phyloP scores from a whole-genome alignment of 495 filamentous ascomycete species.

The Penicillium dipodomyicola region DNA sequence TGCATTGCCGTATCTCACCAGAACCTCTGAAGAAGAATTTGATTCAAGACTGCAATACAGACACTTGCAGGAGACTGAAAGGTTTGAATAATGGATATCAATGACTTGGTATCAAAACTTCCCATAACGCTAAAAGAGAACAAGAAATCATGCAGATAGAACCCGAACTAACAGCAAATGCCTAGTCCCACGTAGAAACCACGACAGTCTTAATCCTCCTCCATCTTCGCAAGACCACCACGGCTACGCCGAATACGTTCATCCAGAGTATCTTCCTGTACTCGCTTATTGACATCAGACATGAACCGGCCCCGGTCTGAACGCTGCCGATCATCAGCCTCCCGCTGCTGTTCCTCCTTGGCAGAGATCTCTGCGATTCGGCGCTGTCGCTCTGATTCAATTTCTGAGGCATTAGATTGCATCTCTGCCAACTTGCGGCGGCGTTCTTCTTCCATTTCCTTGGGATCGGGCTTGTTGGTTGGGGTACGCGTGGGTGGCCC shows the following conservation, averaged over 20 bases:
- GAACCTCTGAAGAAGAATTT: background rate
- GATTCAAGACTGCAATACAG: background rate
- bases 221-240: slow-evolving; percentile 39
- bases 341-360: slow-evolving; percentile 59
- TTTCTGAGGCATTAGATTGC: slow-evolving; percentile 75
- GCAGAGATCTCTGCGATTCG: slow-evolving; percentile 67
- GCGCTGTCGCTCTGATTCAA: slow-evolving; percentile 71
- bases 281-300: slow-evolving; percentile 39
- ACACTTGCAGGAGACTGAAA: background rate
- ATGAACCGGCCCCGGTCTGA: slow-evolving; percentile 44
- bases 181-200: background rate
- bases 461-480: slow-evolving; percentile 20
- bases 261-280: slow-evolving; percentile 43
- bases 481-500: slow-evolving; percentile 14
- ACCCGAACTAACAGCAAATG: background rate
- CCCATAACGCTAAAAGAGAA: slow-evolving; percentile 5
- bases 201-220: slow-evolving; percentile 26
- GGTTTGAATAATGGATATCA: slow-evolving; percentile 1
- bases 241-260: slow-evolving; percentile 43
- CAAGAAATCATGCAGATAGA: slow-evolving; percentile 5
- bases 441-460: slow-evolving; percentile 41
- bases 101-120: slow-evolving; percentile 3
- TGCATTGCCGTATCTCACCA: background rate
- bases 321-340: slow-evolving; percentile 57
- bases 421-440: slow-evolving; percentile 74